These are phyloP conservation scores for Cladophialophora bantiana DNA, from an alignment of 2,329 filamentous ascomycete genomes.

Conservation along the genomic window DNA sequence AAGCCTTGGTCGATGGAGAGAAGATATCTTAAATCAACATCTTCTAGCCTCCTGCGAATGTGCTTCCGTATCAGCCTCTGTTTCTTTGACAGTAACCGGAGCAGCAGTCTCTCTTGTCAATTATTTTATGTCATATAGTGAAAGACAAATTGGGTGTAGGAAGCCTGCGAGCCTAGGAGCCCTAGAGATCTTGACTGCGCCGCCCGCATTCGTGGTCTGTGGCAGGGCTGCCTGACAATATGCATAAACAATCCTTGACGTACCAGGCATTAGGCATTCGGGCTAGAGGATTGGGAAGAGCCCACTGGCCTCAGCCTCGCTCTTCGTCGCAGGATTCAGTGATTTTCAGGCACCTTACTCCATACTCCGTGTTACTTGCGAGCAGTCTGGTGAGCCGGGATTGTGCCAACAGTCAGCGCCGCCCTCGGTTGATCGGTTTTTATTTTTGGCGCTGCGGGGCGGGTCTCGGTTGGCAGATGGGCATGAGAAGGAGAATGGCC, in stretches of 20 bases:
- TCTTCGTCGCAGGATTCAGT: neutral
- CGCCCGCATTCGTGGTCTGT: neutral
- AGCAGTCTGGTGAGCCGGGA: neutral
- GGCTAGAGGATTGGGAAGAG: neutral
- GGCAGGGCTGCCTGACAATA: neutral
- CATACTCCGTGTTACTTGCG: neutral
- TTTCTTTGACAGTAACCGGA: no score
- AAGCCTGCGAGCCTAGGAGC: no score
- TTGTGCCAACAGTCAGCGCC: neutral
- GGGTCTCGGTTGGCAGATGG: neutral
- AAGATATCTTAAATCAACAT: no score
- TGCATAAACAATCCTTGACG: neutral
- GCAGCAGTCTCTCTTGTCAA: no score
- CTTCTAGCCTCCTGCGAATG: no score
- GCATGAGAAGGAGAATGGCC: neutral
- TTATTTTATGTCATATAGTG: no score
- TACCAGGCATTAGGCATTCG: neutral
- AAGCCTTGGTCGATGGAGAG: no score
- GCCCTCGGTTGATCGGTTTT: slow-evolving; percentile 5
- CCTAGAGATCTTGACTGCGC: neutral
- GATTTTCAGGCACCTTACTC: neutral
- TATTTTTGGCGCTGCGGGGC: slow-evolving; percentile 15
- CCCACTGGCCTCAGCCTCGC: slow-evolving; percentile 3
- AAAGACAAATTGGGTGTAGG: no score
- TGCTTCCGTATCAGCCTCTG: no score